Conservation (phyloP, 2,329 filamentous ascomycete genomes). For the Calonectria fujianensis region DNA sequence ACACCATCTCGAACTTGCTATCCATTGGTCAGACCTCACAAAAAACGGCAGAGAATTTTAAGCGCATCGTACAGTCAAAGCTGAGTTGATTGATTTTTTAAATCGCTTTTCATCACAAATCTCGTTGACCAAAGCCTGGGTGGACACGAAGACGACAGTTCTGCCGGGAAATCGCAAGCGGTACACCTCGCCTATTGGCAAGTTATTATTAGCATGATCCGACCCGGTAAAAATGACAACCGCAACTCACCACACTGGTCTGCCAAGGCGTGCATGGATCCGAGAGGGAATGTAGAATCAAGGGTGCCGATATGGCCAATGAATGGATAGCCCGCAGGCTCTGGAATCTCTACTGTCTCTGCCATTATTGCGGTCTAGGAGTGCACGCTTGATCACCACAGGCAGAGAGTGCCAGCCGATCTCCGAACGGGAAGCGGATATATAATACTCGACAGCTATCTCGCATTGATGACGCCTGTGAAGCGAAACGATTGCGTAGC, state of each 20-base stretch:
- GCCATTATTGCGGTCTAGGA: conserved; percentile 44
- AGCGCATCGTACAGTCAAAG: conserved; percentile 62
- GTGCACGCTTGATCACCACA: background rate
- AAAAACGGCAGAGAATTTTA: background rate
- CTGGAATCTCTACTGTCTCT: conserved; percentile 70
- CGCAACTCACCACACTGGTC: conserved; percentile 75
- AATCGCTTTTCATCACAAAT: conserved; percentile 79
- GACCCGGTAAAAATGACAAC: background rate
- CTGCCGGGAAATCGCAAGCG: conserved; percentile 41
- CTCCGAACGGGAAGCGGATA: conserved; percentile 2
- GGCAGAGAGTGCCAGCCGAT: background rate
- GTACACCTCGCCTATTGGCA: conserved; percentile 40
- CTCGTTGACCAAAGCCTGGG: conserved; percentile 76
- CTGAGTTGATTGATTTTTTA: conserved; percentile 71
- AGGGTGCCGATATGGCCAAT: conserved; percentile 79
- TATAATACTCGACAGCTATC: background rate
- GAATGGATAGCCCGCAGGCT: conserved; percentile 76
- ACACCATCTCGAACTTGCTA: conserved; percentile 76
- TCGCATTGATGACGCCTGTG: background rate
- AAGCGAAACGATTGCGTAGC: conserved; percentile 11
- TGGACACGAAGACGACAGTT: conserved; percentile 68
- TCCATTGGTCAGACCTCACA: background rate
- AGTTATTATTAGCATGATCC: background rate
- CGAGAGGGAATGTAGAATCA: conserved; percentile 72
- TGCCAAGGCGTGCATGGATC: conserved; percentile 72